Evolutionary conservation across 805 yeast species (phyloP).

Genomic region (Lipomyces chichibuensis): DNA sequence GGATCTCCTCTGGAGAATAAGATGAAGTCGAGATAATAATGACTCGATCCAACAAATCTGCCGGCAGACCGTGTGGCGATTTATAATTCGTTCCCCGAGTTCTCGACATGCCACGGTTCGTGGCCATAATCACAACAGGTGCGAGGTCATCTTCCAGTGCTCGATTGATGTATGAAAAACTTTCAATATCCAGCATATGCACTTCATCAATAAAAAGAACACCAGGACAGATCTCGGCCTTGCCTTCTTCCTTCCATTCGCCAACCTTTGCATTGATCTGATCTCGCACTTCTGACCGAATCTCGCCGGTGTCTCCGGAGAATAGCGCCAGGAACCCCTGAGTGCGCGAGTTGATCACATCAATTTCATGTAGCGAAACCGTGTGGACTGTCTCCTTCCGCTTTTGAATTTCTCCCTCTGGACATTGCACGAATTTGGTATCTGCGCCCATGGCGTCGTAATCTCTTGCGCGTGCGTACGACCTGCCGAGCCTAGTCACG

Average conservation of each 20-base stretch:
- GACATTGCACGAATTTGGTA: conserved; percentile 95
- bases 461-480: conserved; percentile 94
- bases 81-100: conserved; percentile 92
- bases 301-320: conserved; percentile 97
- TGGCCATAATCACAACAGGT: conserved; percentile 97
- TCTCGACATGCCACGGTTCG: conserved; percentile 91
- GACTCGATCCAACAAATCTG: conserved; percentile 90
- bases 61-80: conserved; percentile 97
- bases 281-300: conserved; percentile 90
- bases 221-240: conserved; percentile 95
- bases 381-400: conserved; percentile 96
- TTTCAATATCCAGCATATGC: conserved; percentile 96
- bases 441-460: conserved; percentile 99
- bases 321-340: conserved; percentile 96
- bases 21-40: conserved; percentile 85
- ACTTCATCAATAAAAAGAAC: conserved; percentile 97
- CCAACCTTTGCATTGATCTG: conserved; percentile 96
- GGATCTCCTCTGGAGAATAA: conserved; percentile 80
- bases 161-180: conserved; percentile 91
- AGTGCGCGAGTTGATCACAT: conserved; percentile 94
- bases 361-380: conserved; percentile 96
- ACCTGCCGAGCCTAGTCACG: conserved; percentile 90
- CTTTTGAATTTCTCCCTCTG: conserved; percentile 97
- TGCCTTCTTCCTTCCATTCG: conserved; percentile 98
- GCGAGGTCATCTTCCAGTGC: conserved; percentile 96